Evolutionary conservation across 139 green algal genomes (phyloP).

Genomic region (Coelastrella sp.): DNA sequence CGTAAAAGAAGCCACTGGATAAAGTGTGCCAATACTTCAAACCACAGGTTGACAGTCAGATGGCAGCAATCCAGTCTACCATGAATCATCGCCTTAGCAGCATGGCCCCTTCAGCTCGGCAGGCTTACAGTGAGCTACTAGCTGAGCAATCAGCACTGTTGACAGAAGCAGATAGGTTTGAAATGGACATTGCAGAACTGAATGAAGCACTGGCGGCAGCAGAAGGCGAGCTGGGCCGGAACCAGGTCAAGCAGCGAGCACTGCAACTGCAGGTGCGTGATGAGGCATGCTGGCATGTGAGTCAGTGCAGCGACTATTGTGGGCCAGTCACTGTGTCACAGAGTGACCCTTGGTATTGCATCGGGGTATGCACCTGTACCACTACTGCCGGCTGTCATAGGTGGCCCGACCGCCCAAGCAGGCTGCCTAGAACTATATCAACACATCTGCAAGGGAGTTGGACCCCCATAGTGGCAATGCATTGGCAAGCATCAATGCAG

Average conservation of each 20-base stretch:
- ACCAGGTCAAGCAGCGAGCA: constrained; percentile 76
- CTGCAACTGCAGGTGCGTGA: constrained; percentile 59
- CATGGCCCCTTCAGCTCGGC: constrained; percentile 24
- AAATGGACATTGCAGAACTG: constrained; percentile 65
- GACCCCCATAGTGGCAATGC: neutral
- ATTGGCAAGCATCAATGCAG: neutral
- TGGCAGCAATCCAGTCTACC: constrained; percentile 16
- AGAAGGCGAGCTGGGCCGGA: constrained; percentile 71
- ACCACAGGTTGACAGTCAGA: constrained; percentile 39
- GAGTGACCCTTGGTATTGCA: too few relatives aligned
- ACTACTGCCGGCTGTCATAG: too few relatives aligned
- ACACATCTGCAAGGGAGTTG: neutral
- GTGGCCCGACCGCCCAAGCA: too few relatives aligned
- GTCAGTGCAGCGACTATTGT: too few relatives aligned
- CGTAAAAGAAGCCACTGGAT: neutral
- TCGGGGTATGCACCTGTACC: neutral
- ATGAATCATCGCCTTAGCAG: constrained; percentile 17
- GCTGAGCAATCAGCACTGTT: constrained; percentile 42
- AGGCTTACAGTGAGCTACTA: constrained; percentile 32
- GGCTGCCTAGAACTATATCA: too few relatives aligned
- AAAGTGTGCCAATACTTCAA: neutral
- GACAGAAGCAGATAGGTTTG: constrained; percentile 59
- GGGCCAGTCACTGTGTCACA: too few relatives aligned
- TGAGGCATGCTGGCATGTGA: neutral
- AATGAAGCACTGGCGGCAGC: constrained; percentile 53